A percentile compares a stretch with the other conserved stretches of the same genome.
These are phyloP conservation scores for Ceriops tagal DNA, from an alignment of 345 rosid genomes.

Conservation along the genomic window DNA sequence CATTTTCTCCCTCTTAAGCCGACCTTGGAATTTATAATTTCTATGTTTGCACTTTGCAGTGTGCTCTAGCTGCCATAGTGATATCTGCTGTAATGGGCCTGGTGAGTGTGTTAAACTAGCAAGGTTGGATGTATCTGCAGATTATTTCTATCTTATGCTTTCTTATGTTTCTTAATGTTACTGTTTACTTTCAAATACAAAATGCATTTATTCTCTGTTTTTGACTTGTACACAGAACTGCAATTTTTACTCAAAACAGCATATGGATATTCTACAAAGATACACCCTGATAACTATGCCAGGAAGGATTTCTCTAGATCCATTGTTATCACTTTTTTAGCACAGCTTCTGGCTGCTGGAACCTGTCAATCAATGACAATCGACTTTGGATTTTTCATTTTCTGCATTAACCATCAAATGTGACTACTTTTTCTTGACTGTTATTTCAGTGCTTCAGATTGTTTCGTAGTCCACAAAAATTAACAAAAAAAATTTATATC, in stretches of 20 bases:
- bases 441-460: background rate
- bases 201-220: too few relatives aligned
- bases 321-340: background rate
- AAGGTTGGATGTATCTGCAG: background rate
- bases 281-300: background rate
- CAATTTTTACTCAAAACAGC: too few relatives aligned
- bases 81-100: constrained; percentile 88
- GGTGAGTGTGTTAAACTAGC: constrained; percentile 45
- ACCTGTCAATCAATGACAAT: too few relatives aligned
- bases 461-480: background rate
- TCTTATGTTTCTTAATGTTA: background rate
- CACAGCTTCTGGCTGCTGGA: background rate
- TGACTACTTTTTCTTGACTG: background rate
- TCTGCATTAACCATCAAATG: background rate
- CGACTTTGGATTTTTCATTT: background rate
- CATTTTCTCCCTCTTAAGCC: constrained; percentile 9
- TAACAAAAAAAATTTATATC: background rate
- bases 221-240: too few relatives aligned
- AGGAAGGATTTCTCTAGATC: background rate
- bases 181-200: background rate
- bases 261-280: too few relatives aligned
- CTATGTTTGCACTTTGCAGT: constrained; percentile 45
- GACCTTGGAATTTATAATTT: constrained; percentile 23
- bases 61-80: constrained; percentile 95
- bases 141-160: background rate